These are phyloP conservation scores for Termitomyces sp. DNA, from an alignment of 768 basidiomycete genomes.

Conservation along the genomic window DNA sequence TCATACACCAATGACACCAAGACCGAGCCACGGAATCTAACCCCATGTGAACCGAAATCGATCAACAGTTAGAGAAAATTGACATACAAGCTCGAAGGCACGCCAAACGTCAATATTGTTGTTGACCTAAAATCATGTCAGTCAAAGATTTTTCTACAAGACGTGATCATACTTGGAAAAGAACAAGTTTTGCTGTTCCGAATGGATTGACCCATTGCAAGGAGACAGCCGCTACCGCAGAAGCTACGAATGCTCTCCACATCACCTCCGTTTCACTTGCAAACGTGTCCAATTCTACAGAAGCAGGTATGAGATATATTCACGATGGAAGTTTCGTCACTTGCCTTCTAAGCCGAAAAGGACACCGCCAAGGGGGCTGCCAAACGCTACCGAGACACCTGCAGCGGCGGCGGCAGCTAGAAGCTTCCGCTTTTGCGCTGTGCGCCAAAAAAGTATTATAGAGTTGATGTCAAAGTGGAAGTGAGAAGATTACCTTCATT, in stretches of 20 bases:
- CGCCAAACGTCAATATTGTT: constrained; percentile 58
- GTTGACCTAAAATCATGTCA: constrained; percentile 38
- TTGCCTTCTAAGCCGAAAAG: constrained; percentile 76
- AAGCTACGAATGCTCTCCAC: constrained; percentile 88
- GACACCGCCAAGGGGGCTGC: constrained; percentile 82
- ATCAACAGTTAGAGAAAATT: not conserved
- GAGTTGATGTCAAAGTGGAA: not conserved
- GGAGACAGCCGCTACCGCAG: constrained; percentile 80
- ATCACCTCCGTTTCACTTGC: constrained; percentile 71
- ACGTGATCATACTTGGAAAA: constrained; percentile 53
- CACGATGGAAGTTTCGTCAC: not conserved
- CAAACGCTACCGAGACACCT: constrained; percentile 86
- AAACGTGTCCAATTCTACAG: constrained; percentile 58
- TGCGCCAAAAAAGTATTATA: not conserved
- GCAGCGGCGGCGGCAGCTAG: constrained; percentile 81
- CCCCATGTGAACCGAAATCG: not conserved
- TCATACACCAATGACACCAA: constrained; percentile 59
- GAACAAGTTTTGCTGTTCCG: constrained; percentile 76
- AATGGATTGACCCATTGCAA: constrained; percentile 85
- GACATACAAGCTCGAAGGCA: constrained; percentile 61
- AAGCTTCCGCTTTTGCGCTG: constrained; percentile 77
- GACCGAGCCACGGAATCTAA: constrained; percentile 65
- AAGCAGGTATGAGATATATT: not conserved
- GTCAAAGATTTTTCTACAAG: too few species aligned
- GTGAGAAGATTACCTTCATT: constrained; percentile 59